Percentiles rank a stretch among this genome's conserved stretches.
Evolutionary conservation across 768 basidiomycete species (phyloP).

Genomic region (Trametes meyenii): DNA sequence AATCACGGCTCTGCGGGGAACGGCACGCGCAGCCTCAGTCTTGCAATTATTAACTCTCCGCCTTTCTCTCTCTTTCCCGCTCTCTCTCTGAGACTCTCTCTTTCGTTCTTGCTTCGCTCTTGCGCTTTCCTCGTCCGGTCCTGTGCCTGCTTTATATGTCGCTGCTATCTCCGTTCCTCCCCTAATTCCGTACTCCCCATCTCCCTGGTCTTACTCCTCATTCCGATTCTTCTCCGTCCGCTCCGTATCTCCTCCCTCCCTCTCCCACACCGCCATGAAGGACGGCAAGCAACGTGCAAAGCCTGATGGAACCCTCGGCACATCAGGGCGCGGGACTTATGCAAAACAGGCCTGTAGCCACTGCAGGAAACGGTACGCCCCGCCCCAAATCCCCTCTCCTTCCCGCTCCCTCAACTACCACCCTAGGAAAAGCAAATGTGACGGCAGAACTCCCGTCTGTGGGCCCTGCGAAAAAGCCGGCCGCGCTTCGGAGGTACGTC

Average conservation of each 20-base stretch:
- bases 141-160: neutral
- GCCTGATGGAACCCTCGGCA: constrained; percentile 15
- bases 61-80: no score
- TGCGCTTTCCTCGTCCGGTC: neutral
- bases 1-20: no score
- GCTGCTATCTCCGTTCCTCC: neutral
- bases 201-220: neutral
- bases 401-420: neutral
- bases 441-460: constrained; percentile 36
- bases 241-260: constrained; percentile 1
- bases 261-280: constrained; percentile 15
- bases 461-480: constrained; percentile 34
- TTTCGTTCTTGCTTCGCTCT: no score
- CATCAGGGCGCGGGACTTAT: constrained; percentile 35
- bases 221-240: constrained; percentile 21
- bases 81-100: no score
- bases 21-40: no score
- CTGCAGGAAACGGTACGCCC: constrained; percentile 33
- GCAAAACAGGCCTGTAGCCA: constrained; percentile 39
- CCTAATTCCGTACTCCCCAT: neutral
- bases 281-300: constrained; percentile 30
- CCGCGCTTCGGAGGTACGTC: constrained; percentile 29
- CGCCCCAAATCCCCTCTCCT: neutral
- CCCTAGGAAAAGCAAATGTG: constrained; percentile 38
- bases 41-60: no score